Percentiles rank a stretch among this genome's conserved stretches.
phyloP scores from a whole-genome alignment of 768 basidiomycete genomes.

The Boletus fagicola region DNA sequence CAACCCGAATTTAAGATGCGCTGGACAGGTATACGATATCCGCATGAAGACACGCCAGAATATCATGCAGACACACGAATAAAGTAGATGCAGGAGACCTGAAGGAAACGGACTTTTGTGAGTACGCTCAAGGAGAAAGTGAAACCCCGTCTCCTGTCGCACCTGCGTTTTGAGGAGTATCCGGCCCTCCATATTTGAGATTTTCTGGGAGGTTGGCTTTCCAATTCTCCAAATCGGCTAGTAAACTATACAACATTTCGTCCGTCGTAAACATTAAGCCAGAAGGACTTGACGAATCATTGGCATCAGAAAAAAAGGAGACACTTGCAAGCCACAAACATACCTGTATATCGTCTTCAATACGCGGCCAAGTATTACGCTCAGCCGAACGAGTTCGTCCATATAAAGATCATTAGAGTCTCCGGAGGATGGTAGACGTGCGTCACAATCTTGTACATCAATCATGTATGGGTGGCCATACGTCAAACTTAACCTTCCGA shows the following conservation, averaged over 20 bases:
- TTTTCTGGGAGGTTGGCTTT: conserved; percentile 72
- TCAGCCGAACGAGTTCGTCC: conserved; percentile 88
- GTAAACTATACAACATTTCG: conserved; percentile 63
- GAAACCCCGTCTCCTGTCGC: conserved; percentile 25
- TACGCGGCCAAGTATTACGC: conserved; percentile 87
- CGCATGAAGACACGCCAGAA: conserved; percentile 99
- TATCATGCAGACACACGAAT: conserved; percentile 90
- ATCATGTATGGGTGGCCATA: conserved; percentile 97
- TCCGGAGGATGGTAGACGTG: conserved; percentile 86
- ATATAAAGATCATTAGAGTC: conserved; percentile 77
- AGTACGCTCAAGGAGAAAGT: not conserved
- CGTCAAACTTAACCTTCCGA: conserved; percentile 72
- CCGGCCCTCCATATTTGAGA: conserved; percentile 72
- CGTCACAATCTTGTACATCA: conserved; percentile 95
- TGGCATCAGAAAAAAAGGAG: conserved; percentile 10
- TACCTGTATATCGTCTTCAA: conserved; percentile 92
- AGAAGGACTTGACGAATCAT: conserved; percentile 57
- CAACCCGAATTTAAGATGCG: conserved; percentile 82
- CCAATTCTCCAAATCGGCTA: conserved; percentile 75
- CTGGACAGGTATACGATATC: conserved; percentile 89
- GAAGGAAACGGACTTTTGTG: conserved; percentile 1
- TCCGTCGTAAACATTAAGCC: conserved; percentile 86
- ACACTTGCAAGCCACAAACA: conserved; percentile 9
- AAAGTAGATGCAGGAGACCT: conserved; percentile 88
- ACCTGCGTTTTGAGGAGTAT: conserved; percentile 68